These are phyloP conservation scores for Candida smagusa DNA, from an alignment of 1,139 yeast genomes.

Conservation along the genomic window DNA sequence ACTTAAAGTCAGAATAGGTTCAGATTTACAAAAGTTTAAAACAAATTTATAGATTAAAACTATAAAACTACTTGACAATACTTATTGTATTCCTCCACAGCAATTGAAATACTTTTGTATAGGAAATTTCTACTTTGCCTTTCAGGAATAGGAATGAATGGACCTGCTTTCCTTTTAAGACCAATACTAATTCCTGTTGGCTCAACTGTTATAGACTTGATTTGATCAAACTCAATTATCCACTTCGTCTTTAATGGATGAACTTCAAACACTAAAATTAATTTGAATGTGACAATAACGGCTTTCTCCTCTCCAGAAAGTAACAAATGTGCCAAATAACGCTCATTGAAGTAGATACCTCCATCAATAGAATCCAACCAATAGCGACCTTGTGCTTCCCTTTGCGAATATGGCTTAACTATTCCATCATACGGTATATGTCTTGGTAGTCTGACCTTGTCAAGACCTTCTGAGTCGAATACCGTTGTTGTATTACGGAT, in stretches of 20 bases:
- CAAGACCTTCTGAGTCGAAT: slow-evolving; percentile 76
- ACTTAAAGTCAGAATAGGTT: slow-evolving; percentile 46
- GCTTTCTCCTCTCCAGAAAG: slow-evolving; percentile 79
- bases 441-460: slow-evolving; percentile 80
- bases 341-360: slow-evolving; percentile 69
- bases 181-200: slow-evolving; percentile 74
- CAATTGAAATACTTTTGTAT: slow-evolving; percentile 72
- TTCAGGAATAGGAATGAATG: slow-evolving; percentile 79
- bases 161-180: slow-evolving; percentile 59
- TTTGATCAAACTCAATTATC: slow-evolving; percentile 59
- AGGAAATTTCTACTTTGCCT: slow-evolving; percentile 59
- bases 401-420: slow-evolving; percentile 68
- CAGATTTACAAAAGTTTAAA: background rate
- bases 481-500: slow-evolving; percentile 90
- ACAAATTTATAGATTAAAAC: background rate
- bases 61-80: slow-evolving; percentile 44
- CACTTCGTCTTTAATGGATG: slow-evolving; percentile 59
- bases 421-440: slow-evolving; percentile 67
- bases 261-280: slow-evolving; percentile 69
- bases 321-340: slow-evolving; percentile 80
- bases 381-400: slow-evolving; percentile 92
- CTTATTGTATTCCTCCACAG: slow-evolving; percentile 78
- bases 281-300: slow-evolving; percentile 69
- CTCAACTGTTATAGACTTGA: slow-evolving; percentile 71
- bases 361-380: slow-evolving; percentile 86